phyloP scores from a whole-genome alignment of 805 yeast species.

The Teunomyces cretensis region DNA sequence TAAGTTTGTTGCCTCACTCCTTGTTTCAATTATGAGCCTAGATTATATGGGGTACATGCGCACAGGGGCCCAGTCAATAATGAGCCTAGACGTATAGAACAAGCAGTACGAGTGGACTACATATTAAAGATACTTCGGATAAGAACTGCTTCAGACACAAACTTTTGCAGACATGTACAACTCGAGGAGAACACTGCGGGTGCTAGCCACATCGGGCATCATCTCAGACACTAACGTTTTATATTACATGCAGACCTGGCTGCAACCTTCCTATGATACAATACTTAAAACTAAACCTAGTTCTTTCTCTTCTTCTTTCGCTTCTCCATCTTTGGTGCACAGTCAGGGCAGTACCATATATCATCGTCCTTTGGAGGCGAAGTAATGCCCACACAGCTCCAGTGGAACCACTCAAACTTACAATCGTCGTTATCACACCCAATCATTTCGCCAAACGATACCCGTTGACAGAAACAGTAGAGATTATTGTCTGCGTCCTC shows the following conservation, averaged over 20 bases:
- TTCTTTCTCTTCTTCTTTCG: conserved; percentile 41
- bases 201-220: neutral
- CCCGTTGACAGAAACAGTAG: conserved; percentile 92
- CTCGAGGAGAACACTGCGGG: too few relatives aligned
- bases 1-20: too few relatives aligned
- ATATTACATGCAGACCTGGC: neutral
- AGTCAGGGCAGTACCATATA: conserved; percentile 88
- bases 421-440: conserved; percentile 93
- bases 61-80: too few relatives aligned
- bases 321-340: conserved; percentile 53
- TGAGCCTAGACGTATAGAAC: too few relatives aligned
- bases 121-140: too few relatives aligned
- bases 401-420: conserved; percentile 93
- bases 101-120: too few relatives aligned
- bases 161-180: too few relatives aligned
- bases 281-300: neutral
- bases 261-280: neutral
- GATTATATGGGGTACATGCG: too few relatives aligned
- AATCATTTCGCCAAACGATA: conserved; percentile 93
- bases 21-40: too few relatives aligned
- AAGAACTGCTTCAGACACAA: too few relatives aligned
- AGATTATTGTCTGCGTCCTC: conserved; percentile 42
- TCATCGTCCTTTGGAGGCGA: conserved; percentile 84
- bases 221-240: too few relatives aligned
- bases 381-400: conserved; percentile 86